Percentiles rank a stretch among this genome's conserved stretches.
Conservation (phyloP, 176 grass and related monocot genomes). For the maize (Zea mays) region DNA sequence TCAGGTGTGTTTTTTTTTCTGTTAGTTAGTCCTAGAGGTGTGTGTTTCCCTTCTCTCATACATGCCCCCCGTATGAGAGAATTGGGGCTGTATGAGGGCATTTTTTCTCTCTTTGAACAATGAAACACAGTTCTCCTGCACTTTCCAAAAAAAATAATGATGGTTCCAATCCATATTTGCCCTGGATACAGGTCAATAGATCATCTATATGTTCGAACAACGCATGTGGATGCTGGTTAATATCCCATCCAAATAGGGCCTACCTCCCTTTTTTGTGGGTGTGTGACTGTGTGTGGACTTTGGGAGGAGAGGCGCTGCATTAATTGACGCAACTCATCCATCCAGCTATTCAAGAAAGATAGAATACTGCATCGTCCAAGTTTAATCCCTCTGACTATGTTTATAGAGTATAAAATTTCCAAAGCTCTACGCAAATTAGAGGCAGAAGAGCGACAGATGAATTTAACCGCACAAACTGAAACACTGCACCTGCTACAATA, state of each 20-base stretch:
- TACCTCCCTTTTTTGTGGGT: neutral
- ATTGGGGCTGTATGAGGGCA: too few species aligned
- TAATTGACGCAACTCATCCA: neutral
- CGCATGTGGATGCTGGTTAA: neutral
- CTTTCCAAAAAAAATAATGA: too few species aligned
- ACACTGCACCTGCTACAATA: conserved; percentile 17
- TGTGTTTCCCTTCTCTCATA: too few species aligned
- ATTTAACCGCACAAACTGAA: conserved; percentile 28
- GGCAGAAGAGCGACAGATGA: neutral
- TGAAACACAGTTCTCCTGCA: too few species aligned
- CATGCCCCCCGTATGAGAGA: too few species aligned
- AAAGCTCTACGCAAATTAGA: conserved; percentile 28
- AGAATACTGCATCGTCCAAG: conserved; percentile 3
- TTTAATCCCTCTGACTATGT: conserved; percentile 8
- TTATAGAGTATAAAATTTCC: neutral
- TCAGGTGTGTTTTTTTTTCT: too few species aligned
- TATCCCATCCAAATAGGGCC: neutral
- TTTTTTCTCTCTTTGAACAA: too few species aligned
- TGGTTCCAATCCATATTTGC: conserved; percentile 3
- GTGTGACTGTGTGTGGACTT: too few species aligned
- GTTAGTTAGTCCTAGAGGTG: too few species aligned
- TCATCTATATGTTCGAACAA: neutral
- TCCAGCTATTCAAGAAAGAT: neutral
- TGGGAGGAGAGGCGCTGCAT: too few species aligned
- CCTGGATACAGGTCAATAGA: neutral